Conservation (phyloP, 2,329 filamentous ascomycete species). For the Zalaria sp. region DNA sequence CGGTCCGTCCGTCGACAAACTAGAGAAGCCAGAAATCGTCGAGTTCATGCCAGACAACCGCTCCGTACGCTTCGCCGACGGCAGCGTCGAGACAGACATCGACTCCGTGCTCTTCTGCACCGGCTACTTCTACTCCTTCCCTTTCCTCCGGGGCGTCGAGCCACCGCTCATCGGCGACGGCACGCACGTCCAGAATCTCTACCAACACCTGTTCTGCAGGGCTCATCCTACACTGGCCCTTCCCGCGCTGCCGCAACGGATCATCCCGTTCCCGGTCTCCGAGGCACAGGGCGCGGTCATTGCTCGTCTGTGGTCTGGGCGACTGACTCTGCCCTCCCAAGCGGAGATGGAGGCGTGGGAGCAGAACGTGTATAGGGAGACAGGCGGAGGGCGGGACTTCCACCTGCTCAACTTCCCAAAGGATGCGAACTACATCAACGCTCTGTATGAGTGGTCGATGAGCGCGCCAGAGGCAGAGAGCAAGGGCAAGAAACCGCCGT, state of each 20-base stretch:
- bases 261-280: conserved; percentile 75
- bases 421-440: conserved; percentile 59
- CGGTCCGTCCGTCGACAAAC: conserved; percentile 35
- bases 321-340: conserved; percentile 47
- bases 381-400: conserved; percentile 35
- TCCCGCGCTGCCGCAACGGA: conserved; percentile 58
- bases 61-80: conserved; percentile 53
- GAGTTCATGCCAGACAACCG: conserved; percentile 41
- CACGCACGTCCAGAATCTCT: conserved; percentile 55
- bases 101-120: conserved; percentile 79
- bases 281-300: conserved; percentile 70
- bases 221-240: conserved; percentile 67
- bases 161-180: conserved; percentile 54
- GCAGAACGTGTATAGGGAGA: conserved; percentile 20
- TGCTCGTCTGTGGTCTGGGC: conserved; percentile 62
- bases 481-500: conserved; percentile 51
- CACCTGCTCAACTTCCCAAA: conserved; percentile 43
- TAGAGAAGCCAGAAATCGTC: conserved; percentile 39
- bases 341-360: conserved; percentile 61
- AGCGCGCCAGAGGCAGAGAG: conserved; percentile 25
- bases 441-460: conserved; percentile 47
- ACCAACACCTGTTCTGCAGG: conserved; percentile 66
- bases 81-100: conserved; percentile 48
- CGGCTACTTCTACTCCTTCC: conserved; percentile 74
- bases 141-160: conserved; percentile 44